Evolutionary conservation across 2,329 filamentous ascomycete genomes (phyloP).

Genomic region (Blumeria hordei): DNA sequence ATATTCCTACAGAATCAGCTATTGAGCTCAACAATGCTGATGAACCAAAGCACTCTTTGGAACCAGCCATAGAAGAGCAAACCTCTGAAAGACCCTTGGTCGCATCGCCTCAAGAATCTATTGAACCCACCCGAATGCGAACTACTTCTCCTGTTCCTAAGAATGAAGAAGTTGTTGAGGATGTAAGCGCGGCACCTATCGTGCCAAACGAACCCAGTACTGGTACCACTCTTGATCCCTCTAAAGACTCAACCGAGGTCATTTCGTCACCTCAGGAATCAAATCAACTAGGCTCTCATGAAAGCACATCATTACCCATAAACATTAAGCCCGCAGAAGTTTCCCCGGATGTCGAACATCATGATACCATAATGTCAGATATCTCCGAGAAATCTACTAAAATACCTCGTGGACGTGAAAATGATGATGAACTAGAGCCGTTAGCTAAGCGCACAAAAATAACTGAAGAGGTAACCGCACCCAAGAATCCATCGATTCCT

Average conservation of each 20-base stretch:
- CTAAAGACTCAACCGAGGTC: too few species aligned
- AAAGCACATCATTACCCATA: too few species aligned
- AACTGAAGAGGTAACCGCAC: conserved; percentile 7
- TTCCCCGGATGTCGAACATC: background rate
- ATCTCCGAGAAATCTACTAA: conserved; percentile 21
- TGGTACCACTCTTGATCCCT: too few species aligned
- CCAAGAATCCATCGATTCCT: background rate
- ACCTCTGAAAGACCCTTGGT: too few species aligned
- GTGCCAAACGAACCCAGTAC: background rate
- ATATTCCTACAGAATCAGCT: too few species aligned
- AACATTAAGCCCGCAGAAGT: background rate
- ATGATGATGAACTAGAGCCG: conserved; percentile 41
- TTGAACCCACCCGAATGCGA: too few species aligned
- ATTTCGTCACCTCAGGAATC: too few species aligned
- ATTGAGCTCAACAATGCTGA: too few species aligned
- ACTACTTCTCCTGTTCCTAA: background rate
- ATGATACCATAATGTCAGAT: conserved; percentile 13
- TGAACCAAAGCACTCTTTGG: too few species aligned
- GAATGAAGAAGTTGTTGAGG: background rate
- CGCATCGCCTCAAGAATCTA: too few species aligned
- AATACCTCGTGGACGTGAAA: conserved; percentile 50
- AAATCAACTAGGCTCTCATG: too few species aligned
- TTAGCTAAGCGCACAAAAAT: conserved; percentile 58
- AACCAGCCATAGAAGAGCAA: too few species aligned
- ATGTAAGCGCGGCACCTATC: background rate